Evolutionary conservation across 352 stramenopile species (phyloP).

Genomic region (Aphanomyces invadans): DNA sequence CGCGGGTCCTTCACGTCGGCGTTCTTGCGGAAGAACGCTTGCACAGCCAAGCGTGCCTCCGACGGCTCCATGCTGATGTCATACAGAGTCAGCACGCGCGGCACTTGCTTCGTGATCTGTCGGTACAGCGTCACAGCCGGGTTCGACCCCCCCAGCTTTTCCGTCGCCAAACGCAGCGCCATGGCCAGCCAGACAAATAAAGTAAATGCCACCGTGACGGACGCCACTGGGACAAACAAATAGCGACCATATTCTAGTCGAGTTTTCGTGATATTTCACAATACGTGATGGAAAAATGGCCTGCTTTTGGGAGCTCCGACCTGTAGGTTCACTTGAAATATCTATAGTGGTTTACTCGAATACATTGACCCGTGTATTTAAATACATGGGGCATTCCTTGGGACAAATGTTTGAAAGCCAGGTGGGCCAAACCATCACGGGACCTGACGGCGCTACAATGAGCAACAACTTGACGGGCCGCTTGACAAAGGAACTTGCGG

Average conservation of each 20-base stretch:
- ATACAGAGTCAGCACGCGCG: slow-evolving; percentile 95
- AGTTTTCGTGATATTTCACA: not conserved
- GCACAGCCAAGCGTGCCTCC: slow-evolving; percentile 83
- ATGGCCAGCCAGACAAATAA: slow-evolving; percentile 34
- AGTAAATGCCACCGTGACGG: not conserved
- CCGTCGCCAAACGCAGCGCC: slow-evolving; percentile 64
- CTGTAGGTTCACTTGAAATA: too few relatives aligned
- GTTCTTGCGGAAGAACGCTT: slow-evolving; percentile 93
- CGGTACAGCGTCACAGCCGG: slow-evolving; percentile 81
- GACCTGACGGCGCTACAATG: too few relatives aligned
- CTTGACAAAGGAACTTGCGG: slow-evolving; percentile 55
- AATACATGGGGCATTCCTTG: not conserved
- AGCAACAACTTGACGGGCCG: slow-evolving; percentile 36
- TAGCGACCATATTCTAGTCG: not conserved
- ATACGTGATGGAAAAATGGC: not conserved
- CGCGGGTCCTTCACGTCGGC: slow-evolving; percentile 90
- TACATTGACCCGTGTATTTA: not conserved
- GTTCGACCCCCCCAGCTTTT: slow-evolving; percentile 57
- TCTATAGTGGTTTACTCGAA: not conserved
- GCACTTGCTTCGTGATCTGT: slow-evolving; percentile 88
- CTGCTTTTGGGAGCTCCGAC: not conserved
- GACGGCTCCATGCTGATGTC: slow-evolving; percentile 93
- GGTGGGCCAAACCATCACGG: slow-evolving; percentile 4
- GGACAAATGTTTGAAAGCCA: not conserved
- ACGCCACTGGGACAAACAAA: not conserved